A percentile compares a stretch with the other conserved stretches of the same genome.
phyloP scores from a whole-genome alignment of 345 rosid species.

The Moringa oleifera region DNA sequence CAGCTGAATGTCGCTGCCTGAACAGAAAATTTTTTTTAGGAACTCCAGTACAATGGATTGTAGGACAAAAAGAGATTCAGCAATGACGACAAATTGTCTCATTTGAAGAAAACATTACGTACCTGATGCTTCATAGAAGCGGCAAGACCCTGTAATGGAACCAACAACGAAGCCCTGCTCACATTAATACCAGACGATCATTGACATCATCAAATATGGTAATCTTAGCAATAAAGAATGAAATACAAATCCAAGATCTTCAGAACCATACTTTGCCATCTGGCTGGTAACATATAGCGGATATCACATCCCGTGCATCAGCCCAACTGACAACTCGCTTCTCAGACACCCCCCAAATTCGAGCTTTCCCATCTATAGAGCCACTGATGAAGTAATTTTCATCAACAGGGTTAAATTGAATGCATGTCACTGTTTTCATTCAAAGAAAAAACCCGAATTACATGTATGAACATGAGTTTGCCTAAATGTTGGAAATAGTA shows the following conservation, averaged over 20 bases:
- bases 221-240: not conserved
- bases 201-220: conserved; percentile 5
- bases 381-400: conserved; percentile 77
- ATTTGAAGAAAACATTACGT: not conserved
- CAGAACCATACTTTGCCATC: conserved; percentile 59
- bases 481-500: not conserved
- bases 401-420: conserved; percentile 72
- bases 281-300: conserved; percentile 67
- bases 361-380: conserved; percentile 88
- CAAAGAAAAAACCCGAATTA: conserved; percentile 7
- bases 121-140: conserved; percentile 63
- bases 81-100: not conserved
- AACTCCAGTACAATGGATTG: not conserved
- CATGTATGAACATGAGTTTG: not conserved
- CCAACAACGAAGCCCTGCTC: conserved; percentile 76
- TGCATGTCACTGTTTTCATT: conserved; percentile 70
- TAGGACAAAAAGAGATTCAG: not conserved
- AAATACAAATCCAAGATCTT: not conserved
- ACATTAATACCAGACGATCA: conserved; percentile 9
- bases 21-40: not conserved
- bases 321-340: conserved; percentile 77
- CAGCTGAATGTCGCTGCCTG: conserved; percentile 44
- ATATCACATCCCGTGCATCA: conserved; percentile 56
- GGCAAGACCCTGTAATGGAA: conserved; percentile 59
- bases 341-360: conserved; percentile 77